Evolutionary conservation across 257 asterid species (phyloP).

Genomic region (Penstemon davidsonii): DNA sequence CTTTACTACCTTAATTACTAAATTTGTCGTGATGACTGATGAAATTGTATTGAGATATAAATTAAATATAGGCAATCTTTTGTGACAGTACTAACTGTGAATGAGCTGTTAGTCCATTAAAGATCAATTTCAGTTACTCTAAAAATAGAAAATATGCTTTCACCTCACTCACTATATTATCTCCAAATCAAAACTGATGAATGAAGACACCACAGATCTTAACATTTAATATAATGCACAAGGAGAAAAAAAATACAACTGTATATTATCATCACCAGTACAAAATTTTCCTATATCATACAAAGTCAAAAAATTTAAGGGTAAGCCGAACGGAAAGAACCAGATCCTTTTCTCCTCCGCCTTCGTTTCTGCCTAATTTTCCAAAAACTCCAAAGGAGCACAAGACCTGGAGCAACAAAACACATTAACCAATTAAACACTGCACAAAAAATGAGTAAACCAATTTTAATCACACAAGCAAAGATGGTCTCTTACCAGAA

Average conservation of each 20-base stretch:
- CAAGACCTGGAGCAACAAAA: slow-evolving; percentile 49
- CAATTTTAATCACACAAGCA: background rate
- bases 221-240: slow-evolving; percentile 10
- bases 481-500: slow-evolving; percentile 53
- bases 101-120: too few relatives aligned
- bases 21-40: too few relatives aligned
- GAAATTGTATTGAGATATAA: too few relatives aligned
- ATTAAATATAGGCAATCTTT: too few relatives aligned
- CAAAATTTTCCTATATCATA: background rate
- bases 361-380: slow-evolving; percentile 78
- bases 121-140: too few relatives aligned
- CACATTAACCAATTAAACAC: slow-evolving; percentile 8
- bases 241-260: background rate
- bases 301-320: slow-evolving; percentile 30
- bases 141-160: background rate
- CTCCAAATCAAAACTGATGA: slow-evolving; percentile 18
- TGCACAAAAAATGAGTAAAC: background rate
- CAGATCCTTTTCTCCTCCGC: slow-evolving; percentile 72
- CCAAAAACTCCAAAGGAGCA: slow-evolving; percentile 70
- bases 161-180: background rate
- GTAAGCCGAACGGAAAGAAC: slow-evolving; percentile 54
- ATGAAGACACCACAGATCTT: slow-evolving; percentile 7
- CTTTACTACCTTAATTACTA: too few relatives aligned
- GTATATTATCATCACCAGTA: slow-evolving; percentile 4
- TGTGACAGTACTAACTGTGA: too few relatives aligned